Evolutionary conservation across 148 eudicot genomes (phyloP).

Genomic region (Fagopyrum esculentum): DNA sequence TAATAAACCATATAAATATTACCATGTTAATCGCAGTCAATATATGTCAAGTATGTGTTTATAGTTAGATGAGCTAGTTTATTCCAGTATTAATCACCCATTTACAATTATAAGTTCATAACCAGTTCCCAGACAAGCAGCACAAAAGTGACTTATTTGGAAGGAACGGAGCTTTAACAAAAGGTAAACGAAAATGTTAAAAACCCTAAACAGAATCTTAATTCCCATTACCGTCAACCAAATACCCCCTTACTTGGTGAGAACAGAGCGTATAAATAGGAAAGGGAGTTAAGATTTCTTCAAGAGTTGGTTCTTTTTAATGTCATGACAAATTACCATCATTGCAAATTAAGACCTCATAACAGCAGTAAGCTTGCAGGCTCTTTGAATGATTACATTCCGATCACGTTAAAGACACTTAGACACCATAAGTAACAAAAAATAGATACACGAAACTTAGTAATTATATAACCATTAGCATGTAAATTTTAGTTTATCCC

Average conservation of each 20-base stretch:
- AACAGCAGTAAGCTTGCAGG: not conserved
- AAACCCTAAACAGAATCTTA: not conserved
- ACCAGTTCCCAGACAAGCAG: too few relatives aligned
- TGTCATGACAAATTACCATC: not conserved
- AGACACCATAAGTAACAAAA: not conserved
- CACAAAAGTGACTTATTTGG: too few relatives aligned
- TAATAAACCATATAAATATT: too few relatives aligned
- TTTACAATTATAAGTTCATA: too few relatives aligned
- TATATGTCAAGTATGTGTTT: too few relatives aligned
- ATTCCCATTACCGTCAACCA: not conserved
- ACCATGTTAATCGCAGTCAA: too few relatives aligned
- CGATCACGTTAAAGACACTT: not conserved
- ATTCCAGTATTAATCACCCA: too few relatives aligned
- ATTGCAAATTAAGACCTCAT: constrained; percentile 1
- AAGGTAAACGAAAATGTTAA: too few relatives aligned
- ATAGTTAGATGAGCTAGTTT: too few relatives aligned
- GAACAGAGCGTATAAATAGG: not conserved
- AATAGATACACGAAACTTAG: not conserved
- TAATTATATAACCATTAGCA: not conserved
- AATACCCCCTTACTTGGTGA: not conserved
- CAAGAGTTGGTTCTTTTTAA: not conserved
- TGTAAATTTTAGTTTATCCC: not conserved
- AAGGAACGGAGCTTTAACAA: too few relatives aligned
- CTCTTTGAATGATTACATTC: not conserved
- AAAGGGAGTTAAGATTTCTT: not conserved